Evolutionary conservation across 345 rosid species (phyloP).

Genomic region (Turritis glabra): DNA sequence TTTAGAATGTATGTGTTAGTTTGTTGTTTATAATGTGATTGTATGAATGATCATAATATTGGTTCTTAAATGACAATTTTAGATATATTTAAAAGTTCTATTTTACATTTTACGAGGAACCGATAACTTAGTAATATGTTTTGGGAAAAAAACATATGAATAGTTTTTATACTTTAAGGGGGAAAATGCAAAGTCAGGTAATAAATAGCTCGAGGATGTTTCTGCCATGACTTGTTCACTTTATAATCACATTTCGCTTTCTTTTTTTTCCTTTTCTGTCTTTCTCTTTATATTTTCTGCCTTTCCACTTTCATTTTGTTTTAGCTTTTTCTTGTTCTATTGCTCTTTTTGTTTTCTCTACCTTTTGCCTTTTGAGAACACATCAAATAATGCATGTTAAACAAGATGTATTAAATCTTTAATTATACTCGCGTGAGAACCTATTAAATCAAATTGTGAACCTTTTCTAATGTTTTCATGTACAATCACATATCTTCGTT

Average conservation of each 20-base stretch:
- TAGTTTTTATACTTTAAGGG: slow-evolving; percentile 11
- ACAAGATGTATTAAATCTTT: background rate
- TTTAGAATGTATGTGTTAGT: background rate
- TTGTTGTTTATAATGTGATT: background rate
- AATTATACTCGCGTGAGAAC: background rate
- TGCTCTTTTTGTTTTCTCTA: slow-evolving; percentile 51
- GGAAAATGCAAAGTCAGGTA: slow-evolving; percentile 38
- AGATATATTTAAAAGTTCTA: background rate
- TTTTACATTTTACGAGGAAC: slow-evolving; percentile 8
- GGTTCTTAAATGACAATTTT: background rate
- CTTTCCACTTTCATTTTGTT: slow-evolving; percentile 14
- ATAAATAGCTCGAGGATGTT: slow-evolving; percentile 20
- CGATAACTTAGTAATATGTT: background rate
- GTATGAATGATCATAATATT: background rate
- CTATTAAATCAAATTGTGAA: background rate
- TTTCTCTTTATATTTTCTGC: slow-evolving; percentile 20
- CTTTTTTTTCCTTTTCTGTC: slow-evolving; percentile 21
- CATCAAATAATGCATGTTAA: slow-evolving; percentile 8
- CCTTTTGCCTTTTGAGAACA: slow-evolving; percentile 13
- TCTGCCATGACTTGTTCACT: slow-evolving; percentile 34
- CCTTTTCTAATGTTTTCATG: background rate
- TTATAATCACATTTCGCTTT: slow-evolving; percentile 53
- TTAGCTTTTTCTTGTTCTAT: slow-evolving; percentile 42
- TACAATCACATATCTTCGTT: background rate
- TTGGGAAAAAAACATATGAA: background rate